Evolutionary conservation across 164 flowering plant genomes (phyloP).

Genomic region (Berberis thunbergii): DNA sequence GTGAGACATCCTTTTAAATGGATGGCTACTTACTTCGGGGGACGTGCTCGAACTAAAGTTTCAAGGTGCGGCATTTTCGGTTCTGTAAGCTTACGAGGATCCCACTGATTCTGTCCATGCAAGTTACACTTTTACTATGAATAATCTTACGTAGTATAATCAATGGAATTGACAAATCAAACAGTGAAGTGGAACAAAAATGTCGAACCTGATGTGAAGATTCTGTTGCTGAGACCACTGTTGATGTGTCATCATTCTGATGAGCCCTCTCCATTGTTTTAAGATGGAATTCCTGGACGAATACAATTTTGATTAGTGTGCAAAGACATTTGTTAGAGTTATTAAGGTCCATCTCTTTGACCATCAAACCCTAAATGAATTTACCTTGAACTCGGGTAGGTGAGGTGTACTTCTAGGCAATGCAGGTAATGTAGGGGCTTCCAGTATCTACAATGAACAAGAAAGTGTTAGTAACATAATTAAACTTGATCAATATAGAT

Average conservation of each 20-base stretch:
- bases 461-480: background rate
- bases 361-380: background rate
- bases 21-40: constrained; percentile 28
- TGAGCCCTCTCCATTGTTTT: constrained; percentile 78
- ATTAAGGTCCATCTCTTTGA: background rate
- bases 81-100: constrained; percentile 52
- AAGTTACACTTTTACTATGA: background rate
- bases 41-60: constrained; percentile 75
- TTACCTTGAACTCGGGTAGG: constrained; percentile 74
- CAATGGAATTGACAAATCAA: background rate
- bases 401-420: constrained; percentile 70
- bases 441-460: constrained; percentile 45
- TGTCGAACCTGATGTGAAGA: constrained; percentile 40
- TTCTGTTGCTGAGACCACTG: constrained; percentile 39
- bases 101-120: constrained; percentile 37
- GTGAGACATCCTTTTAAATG: too few relatives aligned
- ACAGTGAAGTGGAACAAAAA: background rate
- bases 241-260: constrained; percentile 56
- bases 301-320: background rate
- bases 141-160: background rate
- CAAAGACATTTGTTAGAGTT: too few relatives aligned
- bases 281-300: constrained; percentile 74
- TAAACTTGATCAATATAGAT: background rate
- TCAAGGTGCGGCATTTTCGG: constrained; percentile 76
- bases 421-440: constrained; percentile 58